Conservation (phyloP, 2,329 filamentous ascomycete species). For the Pseudovirgaria hyperparasitica region DNA sequence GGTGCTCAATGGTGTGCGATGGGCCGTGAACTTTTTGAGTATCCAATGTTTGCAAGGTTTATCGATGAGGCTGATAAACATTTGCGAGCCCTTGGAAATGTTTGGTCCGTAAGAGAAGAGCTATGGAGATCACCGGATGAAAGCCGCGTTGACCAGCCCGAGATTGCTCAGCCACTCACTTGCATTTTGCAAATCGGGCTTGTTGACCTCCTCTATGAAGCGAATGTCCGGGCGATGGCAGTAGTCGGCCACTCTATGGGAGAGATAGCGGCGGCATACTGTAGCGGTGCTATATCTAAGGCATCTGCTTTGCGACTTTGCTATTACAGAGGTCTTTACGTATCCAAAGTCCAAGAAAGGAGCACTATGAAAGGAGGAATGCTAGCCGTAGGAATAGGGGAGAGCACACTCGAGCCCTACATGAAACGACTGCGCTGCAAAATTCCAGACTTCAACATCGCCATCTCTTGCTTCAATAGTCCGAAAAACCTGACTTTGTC, state of each 20-base stretch:
- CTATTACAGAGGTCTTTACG: slow-evolving; percentile 6
- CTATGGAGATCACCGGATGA: background rate
- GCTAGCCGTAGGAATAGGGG: slow-evolving; percentile 12
- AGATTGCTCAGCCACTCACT: slow-evolving; percentile 7
- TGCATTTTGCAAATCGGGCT: slow-evolving; percentile 7
- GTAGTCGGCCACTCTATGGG: slow-evolving; percentile 8
- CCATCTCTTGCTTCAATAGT: slow-evolving; percentile 3
- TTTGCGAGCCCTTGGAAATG: slow-evolving; percentile 4
- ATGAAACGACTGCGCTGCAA: slow-evolving; percentile 11
- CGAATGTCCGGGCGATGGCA: slow-evolving; percentile 4
- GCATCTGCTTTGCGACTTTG: slow-evolving; percentile 2
- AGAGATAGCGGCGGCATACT: slow-evolving; percentile 9
- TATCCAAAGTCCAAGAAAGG: background rate
- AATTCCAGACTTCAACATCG: too few relatives aligned
- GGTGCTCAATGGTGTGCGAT: slow-evolving; percentile 26
- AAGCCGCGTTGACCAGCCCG: slow-evolving; percentile 3
- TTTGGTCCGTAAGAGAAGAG: slow-evolving; percentile 14
- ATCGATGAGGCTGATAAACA: slow-evolving; percentile 5
- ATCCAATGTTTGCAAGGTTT: background rate
- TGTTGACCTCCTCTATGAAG: slow-evolving; percentile 6
- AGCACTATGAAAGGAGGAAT: too few relatives aligned
- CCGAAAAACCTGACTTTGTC: slow-evolving; percentile 1
- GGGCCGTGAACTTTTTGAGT: slow-evolving; percentile 9
- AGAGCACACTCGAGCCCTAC: slow-evolving; percentile 3
- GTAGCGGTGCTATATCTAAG: slow-evolving; percentile 4